Conservation (phyloP, 1,284 basidiomycete species). For the Papiliotrema nemorosa region DNA sequence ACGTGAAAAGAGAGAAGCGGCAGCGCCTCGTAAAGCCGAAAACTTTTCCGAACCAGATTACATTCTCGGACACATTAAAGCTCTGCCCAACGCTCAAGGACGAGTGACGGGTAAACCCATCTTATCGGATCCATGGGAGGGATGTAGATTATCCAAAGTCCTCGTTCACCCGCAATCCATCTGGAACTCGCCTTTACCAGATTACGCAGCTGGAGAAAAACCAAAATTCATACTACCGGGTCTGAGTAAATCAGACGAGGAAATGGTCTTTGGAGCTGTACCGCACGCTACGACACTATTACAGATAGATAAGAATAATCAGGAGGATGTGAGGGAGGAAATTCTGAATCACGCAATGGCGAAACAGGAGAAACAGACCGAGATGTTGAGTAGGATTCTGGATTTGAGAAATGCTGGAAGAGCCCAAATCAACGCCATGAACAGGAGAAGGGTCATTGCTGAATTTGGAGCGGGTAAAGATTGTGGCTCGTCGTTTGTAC, state of each 20-base stretch:
- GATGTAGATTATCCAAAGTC: constrained; percentile 22
- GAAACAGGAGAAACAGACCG: constrained; percentile 60
- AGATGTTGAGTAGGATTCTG: constrained; percentile 64
- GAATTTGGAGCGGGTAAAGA: constrained; percentile 67
- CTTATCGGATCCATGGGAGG: constrained; percentile 18
- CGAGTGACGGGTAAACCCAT: neutral
- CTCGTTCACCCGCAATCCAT: constrained; percentile 28
- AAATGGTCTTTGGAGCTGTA: constrained; percentile 42
- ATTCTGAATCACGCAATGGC: constrained; percentile 5
- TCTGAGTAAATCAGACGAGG: constrained; percentile 29
- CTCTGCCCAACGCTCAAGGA: neutral
- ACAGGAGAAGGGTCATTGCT: constrained; percentile 71
- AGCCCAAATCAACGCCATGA: constrained; percentile 77
- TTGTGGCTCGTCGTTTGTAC: constrained; percentile 78
- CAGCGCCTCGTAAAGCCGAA: neutral
- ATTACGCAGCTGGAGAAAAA: constrained; percentile 30
- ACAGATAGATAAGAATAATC: constrained; percentile 10
- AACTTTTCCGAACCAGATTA: neutral
- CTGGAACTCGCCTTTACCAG: constrained; percentile 37
- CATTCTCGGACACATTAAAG: neutral
- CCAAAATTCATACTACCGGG: constrained; percentile 36
- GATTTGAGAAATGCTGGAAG: constrained; percentile 86
- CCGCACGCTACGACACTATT: constrained; percentile 36
- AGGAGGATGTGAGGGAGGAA: neutral
- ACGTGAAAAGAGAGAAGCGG: no score